phyloP scores from a whole-genome alignment of 345 rosid genomes.

The Rhodomyrtus tomentosa region DNA sequence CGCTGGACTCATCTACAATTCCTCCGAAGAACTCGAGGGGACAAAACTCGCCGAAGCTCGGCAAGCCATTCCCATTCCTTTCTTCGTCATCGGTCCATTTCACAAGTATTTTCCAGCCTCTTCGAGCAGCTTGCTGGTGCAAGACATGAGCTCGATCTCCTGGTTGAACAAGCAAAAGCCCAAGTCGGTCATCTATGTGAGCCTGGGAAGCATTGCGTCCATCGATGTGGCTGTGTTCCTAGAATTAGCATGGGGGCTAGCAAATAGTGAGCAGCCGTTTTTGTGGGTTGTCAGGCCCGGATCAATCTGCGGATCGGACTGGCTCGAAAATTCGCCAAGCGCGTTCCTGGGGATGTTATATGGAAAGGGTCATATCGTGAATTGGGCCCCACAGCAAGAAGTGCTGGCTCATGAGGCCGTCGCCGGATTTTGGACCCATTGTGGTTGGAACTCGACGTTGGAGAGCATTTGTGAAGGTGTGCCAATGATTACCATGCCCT shows the following conservation, averaged over 20 bases:
- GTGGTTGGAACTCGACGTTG: conserved; percentile 4
- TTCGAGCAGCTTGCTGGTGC: conserved; percentile 10
- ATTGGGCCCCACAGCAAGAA: conserved; percentile 6
- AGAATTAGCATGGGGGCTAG: not conserved
- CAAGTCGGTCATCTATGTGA: conserved; percentile 27
- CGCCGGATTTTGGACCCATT: not conserved
- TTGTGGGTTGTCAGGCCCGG: conserved; percentile 2
- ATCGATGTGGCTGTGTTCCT: conserved; percentile 1
- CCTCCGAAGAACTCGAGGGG: conserved; percentile 20
- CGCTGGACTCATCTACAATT: conserved; percentile 22
- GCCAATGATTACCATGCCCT: conserved; percentile 1
- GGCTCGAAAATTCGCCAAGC: not conserved
- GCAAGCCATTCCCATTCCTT: conserved; percentile 4
- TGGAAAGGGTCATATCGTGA: not conserved
- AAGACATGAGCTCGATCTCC: conserved; percentile 18
- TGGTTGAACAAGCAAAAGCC: conserved; percentile 25
- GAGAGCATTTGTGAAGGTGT: conserved; percentile 5
- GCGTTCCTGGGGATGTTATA: not conserved
- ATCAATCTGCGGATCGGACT: not conserved
- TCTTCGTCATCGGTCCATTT: conserved; percentile 32
- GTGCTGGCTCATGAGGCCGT: not conserved
- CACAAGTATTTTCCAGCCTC: conserved; percentile 19
- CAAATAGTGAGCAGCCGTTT: not conserved
- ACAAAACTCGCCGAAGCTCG: not conserved
- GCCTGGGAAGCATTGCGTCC: conserved; percentile 32